These are phyloP conservation scores for Colletotrichum spaethianum DNA, from an alignment of 2,329 filamentous ascomycete genomes.

Conservation along the genomic window DNA sequence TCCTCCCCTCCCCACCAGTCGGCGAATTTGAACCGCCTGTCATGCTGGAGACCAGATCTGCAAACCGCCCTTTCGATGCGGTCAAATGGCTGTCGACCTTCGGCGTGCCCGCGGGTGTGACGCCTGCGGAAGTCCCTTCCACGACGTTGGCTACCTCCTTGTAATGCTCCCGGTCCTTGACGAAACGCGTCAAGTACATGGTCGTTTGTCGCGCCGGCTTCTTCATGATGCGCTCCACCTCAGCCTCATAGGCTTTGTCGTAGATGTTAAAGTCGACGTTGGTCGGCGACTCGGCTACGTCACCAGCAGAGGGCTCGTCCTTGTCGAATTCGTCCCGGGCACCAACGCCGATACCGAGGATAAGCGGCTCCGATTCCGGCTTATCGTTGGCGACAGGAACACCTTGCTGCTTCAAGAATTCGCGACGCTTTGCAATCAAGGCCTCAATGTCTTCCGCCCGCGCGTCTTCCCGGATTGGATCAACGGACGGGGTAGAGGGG, in stretches of 20 bases:
- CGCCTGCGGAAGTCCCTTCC: conserved; percentile 46
- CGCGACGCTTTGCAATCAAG: conserved; percentile 63
- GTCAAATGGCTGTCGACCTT: conserved; percentile 40
- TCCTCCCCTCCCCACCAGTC: conserved; percentile 6
- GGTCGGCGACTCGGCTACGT: conserved; percentile 87
- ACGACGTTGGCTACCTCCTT: conserved; percentile 55
- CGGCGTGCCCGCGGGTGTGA: conserved; percentile 33
- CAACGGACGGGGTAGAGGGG: conserved; percentile 36
- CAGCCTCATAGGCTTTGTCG: conserved; percentile 87
- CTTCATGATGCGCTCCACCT: conserved; percentile 79
- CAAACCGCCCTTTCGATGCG: conserved; percentile 34
- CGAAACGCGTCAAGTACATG: conserved; percentile 65
- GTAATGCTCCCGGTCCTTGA: conserved; percentile 60
- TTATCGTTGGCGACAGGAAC: conserved; percentile 70
- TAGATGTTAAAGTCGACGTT: conserved; percentile 91
- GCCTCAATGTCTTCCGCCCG: conserved; percentile 64
- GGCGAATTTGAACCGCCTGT: conserved; percentile 21
- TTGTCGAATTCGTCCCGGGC: conserved; percentile 62
- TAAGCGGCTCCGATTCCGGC: conserved; percentile 73
- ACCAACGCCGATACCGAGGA: conserved; percentile 83
- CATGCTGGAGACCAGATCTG: conserved; percentile 38
- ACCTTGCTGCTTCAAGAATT: conserved; percentile 52
- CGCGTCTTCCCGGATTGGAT: conserved; percentile 51
- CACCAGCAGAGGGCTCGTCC: conserved; percentile 56
- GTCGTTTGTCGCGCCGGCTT: conserved; percentile 57